A percentile compares a stretch with the other conserved stretches of the same genome.
These are phyloP conservation scores for Diaporthe caulivora DNA, from an alignment of 2,329 filamentous ascomycete genomes.

Conservation along the genomic window DNA sequence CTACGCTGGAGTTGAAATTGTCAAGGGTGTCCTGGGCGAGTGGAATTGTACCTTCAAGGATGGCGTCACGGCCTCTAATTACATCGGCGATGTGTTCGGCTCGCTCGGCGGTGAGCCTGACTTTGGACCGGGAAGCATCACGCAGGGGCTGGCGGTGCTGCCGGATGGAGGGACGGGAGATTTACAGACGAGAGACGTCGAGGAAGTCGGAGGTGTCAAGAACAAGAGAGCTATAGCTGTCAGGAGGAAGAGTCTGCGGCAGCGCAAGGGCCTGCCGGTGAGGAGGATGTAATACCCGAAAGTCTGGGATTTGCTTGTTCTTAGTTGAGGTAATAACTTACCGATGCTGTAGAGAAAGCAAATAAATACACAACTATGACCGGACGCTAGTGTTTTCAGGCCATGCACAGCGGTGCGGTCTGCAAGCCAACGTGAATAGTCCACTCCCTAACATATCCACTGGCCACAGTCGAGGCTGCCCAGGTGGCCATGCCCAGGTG, in stretches of 20 bases:
- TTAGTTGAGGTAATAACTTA: background rate
- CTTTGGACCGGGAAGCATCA: constrained; percentile 69
- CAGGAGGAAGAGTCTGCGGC: constrained; percentile 21
- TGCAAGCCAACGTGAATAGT: too few species aligned
- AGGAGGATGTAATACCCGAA: background rate
- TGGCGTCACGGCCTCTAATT: constrained; percentile 72
- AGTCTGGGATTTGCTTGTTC: background rate
- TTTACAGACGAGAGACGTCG: constrained; percentile 31
- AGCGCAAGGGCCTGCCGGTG: constrained; percentile 22
- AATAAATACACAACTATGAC: background rate
- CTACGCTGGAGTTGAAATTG: constrained; percentile 73
- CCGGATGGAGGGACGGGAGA: constrained; percentile 43
- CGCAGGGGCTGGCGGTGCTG: constrained; percentile 50
- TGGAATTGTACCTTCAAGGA: constrained; percentile 71
- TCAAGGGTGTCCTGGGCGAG: constrained; percentile 70
- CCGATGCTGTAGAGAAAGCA: background rate
- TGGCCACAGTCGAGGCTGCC: too few species aligned
- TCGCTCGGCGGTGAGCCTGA: constrained; percentile 74
- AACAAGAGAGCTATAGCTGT: constrained; percentile 24
- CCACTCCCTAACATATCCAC: too few species aligned
- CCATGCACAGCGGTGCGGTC: background rate
- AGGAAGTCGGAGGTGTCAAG: background rate
- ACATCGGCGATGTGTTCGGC: constrained; percentile 79
- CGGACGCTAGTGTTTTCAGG: too few species aligned
- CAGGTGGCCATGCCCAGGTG: too few species aligned